Evolutionary conservation across 1,139 yeast genomes (phyloP).

Genomic region (Zygoascus hellenicus): DNA sequence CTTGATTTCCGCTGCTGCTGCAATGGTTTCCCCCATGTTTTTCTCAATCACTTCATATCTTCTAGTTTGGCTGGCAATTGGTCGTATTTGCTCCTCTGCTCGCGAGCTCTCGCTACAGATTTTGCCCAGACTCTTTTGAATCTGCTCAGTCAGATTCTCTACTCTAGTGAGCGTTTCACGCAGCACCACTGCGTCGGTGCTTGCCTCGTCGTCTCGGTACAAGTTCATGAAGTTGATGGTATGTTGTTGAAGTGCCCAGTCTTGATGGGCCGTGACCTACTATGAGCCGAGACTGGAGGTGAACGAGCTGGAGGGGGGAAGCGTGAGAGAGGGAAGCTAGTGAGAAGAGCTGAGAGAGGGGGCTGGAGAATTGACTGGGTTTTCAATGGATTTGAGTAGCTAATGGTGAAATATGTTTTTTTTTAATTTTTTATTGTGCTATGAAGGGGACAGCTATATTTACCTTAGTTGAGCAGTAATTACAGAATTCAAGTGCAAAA

Average conservation of each 20-base stretch:
- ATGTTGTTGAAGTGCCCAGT: not conserved
- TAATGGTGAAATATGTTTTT: too few relatives aligned
- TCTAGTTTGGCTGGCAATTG: slow-evolving; percentile 62
- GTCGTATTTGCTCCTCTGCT: slow-evolving; percentile 63
- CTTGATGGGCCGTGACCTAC: too few relatives aligned
- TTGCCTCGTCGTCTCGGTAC: slow-evolving; percentile 40
- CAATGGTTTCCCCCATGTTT: slow-evolving; percentile 53
- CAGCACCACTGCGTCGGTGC: slow-evolving; percentile 77
- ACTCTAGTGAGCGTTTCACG: slow-evolving; percentile 66
- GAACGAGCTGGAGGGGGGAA: not conserved
- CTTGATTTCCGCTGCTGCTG: slow-evolving; percentile 57
- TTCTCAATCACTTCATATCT: slow-evolving; percentile 49
- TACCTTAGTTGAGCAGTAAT: too few relatives aligned
- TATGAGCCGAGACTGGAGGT: not conserved
- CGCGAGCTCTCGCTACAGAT: slow-evolving; percentile 55
- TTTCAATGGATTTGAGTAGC: too few relatives aligned
- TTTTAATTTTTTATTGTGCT: too few relatives aligned
- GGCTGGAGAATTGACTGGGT: too few relatives aligned
- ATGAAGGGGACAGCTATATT: too few relatives aligned
- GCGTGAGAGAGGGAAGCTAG: not conserved
- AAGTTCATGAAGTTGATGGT: slow-evolving; percentile 3
- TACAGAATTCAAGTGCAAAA: not conserved
- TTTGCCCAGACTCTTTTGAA: slow-evolving; percentile 50
- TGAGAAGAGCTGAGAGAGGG: too few relatives aligned
- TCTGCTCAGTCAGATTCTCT: slow-evolving; percentile 49